Percentiles rank a stretch among this genome's conserved stretches.
These are phyloP conservation scores for Daedaleopsis nitida DNA, from an alignment of 768 basidiomycete genomes.

Conservation along the genomic window DNA sequence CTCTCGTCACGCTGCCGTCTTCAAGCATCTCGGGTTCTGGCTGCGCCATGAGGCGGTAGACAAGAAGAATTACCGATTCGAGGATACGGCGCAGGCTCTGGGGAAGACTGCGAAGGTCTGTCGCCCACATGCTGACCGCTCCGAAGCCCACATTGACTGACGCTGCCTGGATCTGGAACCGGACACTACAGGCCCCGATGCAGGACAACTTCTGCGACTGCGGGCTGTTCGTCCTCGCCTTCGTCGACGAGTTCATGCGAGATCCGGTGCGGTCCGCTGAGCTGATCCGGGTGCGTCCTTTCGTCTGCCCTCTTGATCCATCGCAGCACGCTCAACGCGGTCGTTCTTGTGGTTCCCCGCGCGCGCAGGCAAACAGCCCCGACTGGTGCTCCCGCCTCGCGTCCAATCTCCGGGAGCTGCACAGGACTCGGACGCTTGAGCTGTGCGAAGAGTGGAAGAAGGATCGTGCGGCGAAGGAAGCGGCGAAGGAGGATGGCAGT, in stretches of 20 bases:
- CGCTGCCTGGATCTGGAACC: background rate
- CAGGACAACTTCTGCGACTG: conserved; percentile 94
- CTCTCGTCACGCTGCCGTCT: conserved; percentile 64
- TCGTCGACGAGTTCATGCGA: conserved; percentile 73
- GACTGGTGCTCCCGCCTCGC: conserved; percentile 59
- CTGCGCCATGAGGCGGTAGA: conserved; percentile 77
- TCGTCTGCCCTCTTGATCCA: too few species aligned
- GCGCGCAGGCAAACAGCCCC: conserved; percentile 36
- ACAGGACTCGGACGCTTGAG: conserved; percentile 42
- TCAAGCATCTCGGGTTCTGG: conserved; percentile 64
- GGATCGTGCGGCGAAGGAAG: conserved; percentile 53
- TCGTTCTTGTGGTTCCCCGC: conserved; percentile 26
- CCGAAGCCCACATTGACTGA: background rate
- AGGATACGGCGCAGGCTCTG: conserved; percentile 14
- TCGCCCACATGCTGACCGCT: background rate
- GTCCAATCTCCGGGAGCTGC: conserved; percentile 46
- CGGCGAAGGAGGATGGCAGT: conserved; percentile 12
- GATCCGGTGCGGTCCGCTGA: conserved; percentile 55
- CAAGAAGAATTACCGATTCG: conserved; percentile 42
- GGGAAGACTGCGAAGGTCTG: conserved; percentile 25
- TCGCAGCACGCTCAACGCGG: conserved; percentile 13
- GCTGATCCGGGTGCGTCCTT: conserved; percentile 47
- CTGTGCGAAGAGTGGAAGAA: conserved; percentile 46
- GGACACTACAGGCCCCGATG: conserved; percentile 64
- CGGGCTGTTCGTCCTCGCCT: conserved; percentile 89